These are phyloP conservation scores for Salix caprea DNA, from an alignment of 345 rosid genomes.

Conservation along the genomic window DNA sequence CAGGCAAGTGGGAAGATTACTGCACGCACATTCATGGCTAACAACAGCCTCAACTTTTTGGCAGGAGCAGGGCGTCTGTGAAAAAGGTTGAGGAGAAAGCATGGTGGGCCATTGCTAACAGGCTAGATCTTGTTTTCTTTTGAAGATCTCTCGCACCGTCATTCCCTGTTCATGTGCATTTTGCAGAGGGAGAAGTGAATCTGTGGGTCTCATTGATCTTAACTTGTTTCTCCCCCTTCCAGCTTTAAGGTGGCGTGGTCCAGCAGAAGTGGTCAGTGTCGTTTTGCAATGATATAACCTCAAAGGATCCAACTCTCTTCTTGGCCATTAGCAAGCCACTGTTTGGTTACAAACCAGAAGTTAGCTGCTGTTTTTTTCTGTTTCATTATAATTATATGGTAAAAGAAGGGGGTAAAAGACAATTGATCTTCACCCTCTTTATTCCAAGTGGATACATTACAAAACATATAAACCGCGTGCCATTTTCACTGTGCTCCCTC, in stretches of 20 bases:
- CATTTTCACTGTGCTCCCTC: no score
- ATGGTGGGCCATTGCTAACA: background rate
- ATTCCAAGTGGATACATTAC: no score
- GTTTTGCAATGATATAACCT: background rate
- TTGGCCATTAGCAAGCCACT: background rate
- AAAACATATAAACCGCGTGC: no score
- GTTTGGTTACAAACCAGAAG: background rate
- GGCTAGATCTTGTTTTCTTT: background rate
- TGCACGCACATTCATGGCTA: background rate
- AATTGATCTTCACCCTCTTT: background rate
- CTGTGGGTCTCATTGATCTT: slow-evolving; percentile 1
- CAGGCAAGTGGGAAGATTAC: background rate
- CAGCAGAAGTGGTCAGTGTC: slow-evolving; percentile 14
- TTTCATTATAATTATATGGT: background rate
- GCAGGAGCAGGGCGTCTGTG: background rate
- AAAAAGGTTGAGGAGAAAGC: no score
- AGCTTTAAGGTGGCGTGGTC: background rate
- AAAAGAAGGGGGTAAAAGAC: background rate
- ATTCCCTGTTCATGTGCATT: background rate
- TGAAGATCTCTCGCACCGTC: background rate
- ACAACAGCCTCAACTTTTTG: background rate
- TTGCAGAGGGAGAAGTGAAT: background rate
- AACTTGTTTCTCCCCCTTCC: background rate
- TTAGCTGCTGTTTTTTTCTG: slow-evolving; percentile 8
- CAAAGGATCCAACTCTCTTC: no score